Evolutionary conservation across 1,284 basidiomycete species (phyloP), one percentile per base, ranked within the genome.

Genomic region (Paramarasmius palmivorus): DNA sequence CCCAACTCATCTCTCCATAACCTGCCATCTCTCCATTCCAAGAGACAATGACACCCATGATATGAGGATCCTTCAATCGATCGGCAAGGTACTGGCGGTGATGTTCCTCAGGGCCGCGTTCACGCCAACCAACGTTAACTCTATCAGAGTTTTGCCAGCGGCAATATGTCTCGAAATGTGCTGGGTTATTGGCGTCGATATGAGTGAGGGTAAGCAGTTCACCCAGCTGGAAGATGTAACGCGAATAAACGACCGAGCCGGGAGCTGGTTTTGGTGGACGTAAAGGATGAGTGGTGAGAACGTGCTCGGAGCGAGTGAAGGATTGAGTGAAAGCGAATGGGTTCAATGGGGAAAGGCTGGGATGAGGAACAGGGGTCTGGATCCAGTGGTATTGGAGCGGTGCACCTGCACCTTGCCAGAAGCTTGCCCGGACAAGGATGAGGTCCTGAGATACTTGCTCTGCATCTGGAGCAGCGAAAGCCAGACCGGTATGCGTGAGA

Each of bases 331-430:
- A 41, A 7, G 59, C 57, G 45, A 60, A 60, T n/a, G 57, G 44
- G n/a, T 29, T 26, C 4, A 45, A 37, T 8, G 49, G 29, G 15
- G 55, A 55, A 12, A 56, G 32, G 6, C 54, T 39, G 36, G 54
- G 49, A 48, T 40, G 41, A 20, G 57, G 57, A 35, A 57, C 48
- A 14, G 56, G 56, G 15, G 46, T 45, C 3, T 42, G 52, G 2
- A 61, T 32, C 55, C 57, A 59, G 22, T 51, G 45, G 23, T 29
- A 42, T 6, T 44, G 23, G 7, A 47, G 19, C 1, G 59, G 59
- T 8, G 57, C 52, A 12, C 59, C 59, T 5, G 59, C 59, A 12
- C 57, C 55, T 39, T 61, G 59, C 57, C 57, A 61, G 46, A 61
- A 59, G 5, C 57, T 39, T 10, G 57, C 49, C 4, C 57, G 52